Evolutionary conservation across 2,329 filamentous ascomycete species (phyloP).

Genomic region (Hymenoscyphus linearis): DNA sequence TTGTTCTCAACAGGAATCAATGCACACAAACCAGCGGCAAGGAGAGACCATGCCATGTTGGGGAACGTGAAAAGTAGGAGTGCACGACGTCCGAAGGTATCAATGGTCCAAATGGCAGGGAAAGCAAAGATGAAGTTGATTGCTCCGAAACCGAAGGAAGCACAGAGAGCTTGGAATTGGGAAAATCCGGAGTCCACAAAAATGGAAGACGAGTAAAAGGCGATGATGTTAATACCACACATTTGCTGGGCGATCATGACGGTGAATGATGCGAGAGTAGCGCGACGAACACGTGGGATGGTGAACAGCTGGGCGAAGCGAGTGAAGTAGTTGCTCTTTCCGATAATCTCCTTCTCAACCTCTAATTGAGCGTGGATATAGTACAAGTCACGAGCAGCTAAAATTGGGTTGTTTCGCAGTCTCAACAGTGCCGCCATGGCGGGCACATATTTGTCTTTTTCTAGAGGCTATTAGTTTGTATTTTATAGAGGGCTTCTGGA

Average conservation of each 20-base stretch:
- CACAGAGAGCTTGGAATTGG: conserved; percentile 51
- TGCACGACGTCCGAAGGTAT: conserved; percentile 59
- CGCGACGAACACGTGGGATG: conserved; percentile 63
- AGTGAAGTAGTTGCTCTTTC: conserved; percentile 46
- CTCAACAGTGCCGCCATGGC: conserved; percentile 52
- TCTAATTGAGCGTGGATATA: conserved; percentile 51
- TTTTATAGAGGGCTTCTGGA: not conserved
- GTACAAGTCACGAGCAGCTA: conserved; percentile 58
- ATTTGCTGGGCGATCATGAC: conserved; percentile 51
- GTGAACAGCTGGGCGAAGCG: conserved; percentile 64
- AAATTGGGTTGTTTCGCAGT: conserved; percentile 53
- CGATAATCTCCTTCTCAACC: conserved; percentile 37
- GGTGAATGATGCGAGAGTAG: conserved; percentile 69
- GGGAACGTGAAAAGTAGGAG: conserved; percentile 62
- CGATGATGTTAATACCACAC: conserved; percentile 56
- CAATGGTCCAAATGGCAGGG: conserved; percentile 54
- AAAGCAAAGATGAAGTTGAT: conserved; percentile 60
- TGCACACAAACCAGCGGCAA: conserved; percentile 57
- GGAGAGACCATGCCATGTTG: conserved; percentile 62
- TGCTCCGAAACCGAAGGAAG: conserved; percentile 60
- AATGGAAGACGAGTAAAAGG: conserved; percentile 67
- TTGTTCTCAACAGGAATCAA: conserved; percentile 37
- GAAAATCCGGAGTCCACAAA: conserved; percentile 53
- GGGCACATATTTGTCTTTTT: conserved; percentile 49
- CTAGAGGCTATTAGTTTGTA: conserved; percentile 13